phyloP scores from a whole-genome alignment of 306 rosid genomes.

The Vicia villosa region DNA sequence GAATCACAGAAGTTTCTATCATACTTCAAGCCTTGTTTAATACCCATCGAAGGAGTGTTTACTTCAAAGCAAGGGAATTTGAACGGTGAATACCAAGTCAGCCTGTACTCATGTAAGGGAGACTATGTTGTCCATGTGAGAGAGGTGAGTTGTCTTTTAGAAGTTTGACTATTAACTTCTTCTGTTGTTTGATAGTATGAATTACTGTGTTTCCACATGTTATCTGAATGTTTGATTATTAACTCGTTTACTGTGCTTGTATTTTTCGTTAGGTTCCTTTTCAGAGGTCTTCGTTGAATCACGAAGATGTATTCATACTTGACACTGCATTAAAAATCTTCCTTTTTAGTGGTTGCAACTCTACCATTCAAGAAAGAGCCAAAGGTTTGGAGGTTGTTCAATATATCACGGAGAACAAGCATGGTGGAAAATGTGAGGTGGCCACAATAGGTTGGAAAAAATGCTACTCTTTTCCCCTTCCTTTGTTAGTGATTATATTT shows the following conservation, averaged over 20 bases:
- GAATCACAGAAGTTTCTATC: conserved; percentile 85
- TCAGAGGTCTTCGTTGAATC: conserved; percentile 84
- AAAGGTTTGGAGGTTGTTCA: conserved; percentile 93
- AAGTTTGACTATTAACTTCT: conserved; percentile 27
- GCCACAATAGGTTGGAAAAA: conserved; percentile 80
- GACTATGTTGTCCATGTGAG: conserved; percentile 86
- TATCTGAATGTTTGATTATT: background rate
- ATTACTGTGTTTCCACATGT: background rate
- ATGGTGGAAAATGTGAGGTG: conserved; percentile 78
- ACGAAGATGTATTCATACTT: conserved; percentile 84
- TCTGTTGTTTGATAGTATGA: conserved; percentile 13
- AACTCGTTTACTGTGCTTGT: background rate
- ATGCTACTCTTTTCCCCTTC: background rate
- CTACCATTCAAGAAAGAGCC: conserved; percentile 94
- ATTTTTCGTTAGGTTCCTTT: conserved; percentile 71
- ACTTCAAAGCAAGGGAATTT: conserved; percentile 56
- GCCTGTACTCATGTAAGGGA: conserved; percentile 85
- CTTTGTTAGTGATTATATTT: conserved; percentile 10
- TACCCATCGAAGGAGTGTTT: conserved; percentile 82
- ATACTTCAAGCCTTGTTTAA: conserved; percentile 86
- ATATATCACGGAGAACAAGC: conserved; percentile 83
- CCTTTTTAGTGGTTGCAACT: conserved; percentile 92
- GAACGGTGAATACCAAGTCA: conserved; percentile 66
- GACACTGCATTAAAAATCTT: conserved; percentile 89
- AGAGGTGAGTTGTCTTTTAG: conserved; percentile 61